Base-by-base conservation (phyloP, 2,329 filamentous ascomycete genomes). In the Ceratocystis smalleyi region DNA sequence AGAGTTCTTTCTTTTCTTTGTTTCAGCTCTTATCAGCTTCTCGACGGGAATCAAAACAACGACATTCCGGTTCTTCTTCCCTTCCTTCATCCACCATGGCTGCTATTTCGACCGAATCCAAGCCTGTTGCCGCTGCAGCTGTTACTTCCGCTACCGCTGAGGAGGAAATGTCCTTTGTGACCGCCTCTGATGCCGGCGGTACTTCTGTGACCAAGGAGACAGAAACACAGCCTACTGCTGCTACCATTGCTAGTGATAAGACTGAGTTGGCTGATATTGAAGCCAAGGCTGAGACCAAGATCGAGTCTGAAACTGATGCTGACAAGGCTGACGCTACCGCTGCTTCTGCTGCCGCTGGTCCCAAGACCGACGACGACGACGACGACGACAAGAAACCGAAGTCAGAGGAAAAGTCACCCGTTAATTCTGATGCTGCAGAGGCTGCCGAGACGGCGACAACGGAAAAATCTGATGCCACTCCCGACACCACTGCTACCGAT, bases 61-160 rank as follows among this genome's bases (percentile, higher is more conserved):
- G 73, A 75, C 27, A 70, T 79, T n/a, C 22, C 40, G 17, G 24
- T 27, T 10, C 27, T 43, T 43, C 22, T 27, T 15, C 40, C 35
- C 6, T 45, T 43, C 19, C 22, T 27, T 15, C 40, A 19, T 43
- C 43, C 49, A 65, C 22, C 7, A 65, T 65, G 64, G 61, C 64
- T 59, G 59, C 60, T 24, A 24, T 54, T 65, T 35, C 32, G 19
- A 61, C 54, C 10, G 32, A 57, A 17, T 19, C 35, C 35, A 45
- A 65, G 27, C 22, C 61, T 30, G 17, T 40, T 6, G 63, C 30
- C 40, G 22, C 64, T 27, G 59, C 35, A 40, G 35, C 35, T 15
- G 35, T 12, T 40, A 40, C 35, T 40, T 40, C 35, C 35, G 35
- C 35, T 40, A 15, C 35, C 24, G 59, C 51, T 43, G 59, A 54